A percentile compares a stretch with the other conserved stretches of the same genome.
Evolutionary conservation across 176 grass and related monocot genomes (phyloP).

Genomic region (Aegilops tauschii): DNA sequence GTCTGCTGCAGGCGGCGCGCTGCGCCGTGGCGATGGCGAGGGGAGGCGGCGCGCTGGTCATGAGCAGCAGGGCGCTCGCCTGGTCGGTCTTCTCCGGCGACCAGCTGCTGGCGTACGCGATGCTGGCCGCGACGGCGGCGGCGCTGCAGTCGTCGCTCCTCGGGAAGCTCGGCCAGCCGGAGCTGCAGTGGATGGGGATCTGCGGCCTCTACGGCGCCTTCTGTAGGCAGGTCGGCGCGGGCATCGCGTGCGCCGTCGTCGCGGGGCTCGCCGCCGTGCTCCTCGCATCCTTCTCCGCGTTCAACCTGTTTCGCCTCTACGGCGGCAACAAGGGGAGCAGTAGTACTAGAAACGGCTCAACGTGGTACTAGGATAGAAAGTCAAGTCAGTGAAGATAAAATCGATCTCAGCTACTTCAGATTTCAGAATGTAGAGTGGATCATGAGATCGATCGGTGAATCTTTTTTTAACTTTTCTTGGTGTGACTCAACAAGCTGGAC

Average conservation of each 20-base stretch:
- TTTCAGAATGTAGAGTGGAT: background rate
- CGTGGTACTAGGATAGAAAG: background rate
- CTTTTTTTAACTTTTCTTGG: no score
- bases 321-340: constrained; percentile 33
- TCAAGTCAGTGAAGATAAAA: background rate
- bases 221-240: constrained; percentile 54
- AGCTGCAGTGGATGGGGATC: constrained; percentile 85
- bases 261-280: constrained; percentile 36
- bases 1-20: constrained; percentile 58
- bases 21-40: constrained; percentile 30
- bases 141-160: constrained; percentile 58
- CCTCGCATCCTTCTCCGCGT: constrained; percentile 60
- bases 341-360: background rate
- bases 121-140: constrained; percentile 53
- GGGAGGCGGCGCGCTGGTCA: background rate
- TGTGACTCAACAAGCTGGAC: background rate
- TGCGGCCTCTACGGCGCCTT: constrained; percentile 79
- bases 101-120: constrained; percentile 78
- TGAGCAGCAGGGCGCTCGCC: constrained; percentile 41
- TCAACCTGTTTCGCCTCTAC: constrained; percentile 88
- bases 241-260: constrained; percentile 49
- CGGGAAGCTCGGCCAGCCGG: constrained; percentile 47
- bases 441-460: background rate
- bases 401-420: background rate
- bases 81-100: constrained; percentile 75